These are phyloP conservation scores for Manihot esculenta DNA, from an alignment of 441 rosid genomes.

Conservation along the genomic window DNA sequence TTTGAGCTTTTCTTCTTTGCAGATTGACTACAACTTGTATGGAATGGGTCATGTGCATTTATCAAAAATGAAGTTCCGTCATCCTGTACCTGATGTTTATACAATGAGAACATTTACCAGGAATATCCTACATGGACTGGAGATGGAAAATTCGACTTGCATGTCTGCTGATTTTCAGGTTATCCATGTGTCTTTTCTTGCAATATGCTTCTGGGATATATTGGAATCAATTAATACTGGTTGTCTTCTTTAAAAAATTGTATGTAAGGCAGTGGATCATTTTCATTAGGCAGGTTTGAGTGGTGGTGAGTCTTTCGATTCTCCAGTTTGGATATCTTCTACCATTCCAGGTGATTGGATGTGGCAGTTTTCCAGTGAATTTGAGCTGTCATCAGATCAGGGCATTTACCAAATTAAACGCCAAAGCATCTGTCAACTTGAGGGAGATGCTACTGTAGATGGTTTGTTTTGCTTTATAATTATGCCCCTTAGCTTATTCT, in stretches of 20 bases:
- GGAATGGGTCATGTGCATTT: constrained; percentile 97
- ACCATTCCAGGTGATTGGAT: constrained; percentile 83
- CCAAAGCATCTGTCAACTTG: constrained; percentile 89
- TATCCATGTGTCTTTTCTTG: constrained; percentile 23
- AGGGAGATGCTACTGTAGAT: constrained; percentile 77
- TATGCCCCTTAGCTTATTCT: constrained; percentile 5
- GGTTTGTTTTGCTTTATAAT: constrained; percentile 48
- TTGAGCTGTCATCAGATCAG: constrained; percentile 44
- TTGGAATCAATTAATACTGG: background rate
- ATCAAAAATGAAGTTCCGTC: constrained; percentile 81
- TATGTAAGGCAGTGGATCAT: constrained; percentile 24
- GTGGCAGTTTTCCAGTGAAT: constrained; percentile 56
- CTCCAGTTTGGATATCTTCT: constrained; percentile 70
- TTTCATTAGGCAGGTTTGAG: constrained; percentile 62
- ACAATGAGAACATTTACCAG: constrained; percentile 38
- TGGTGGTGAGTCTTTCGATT: constrained; percentile 38
- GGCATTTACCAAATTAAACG: constrained; percentile 44
- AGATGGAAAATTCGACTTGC: constrained; percentile 29
- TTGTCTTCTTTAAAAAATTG: constrained; percentile 14
- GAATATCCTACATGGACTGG: constrained; percentile 32
- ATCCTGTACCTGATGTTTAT: constrained; percentile 65
- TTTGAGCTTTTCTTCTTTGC: constrained; percentile 23
- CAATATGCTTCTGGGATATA: constrained; percentile 9
- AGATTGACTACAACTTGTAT: constrained; percentile 92
- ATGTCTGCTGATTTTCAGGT: constrained; percentile 52